Evolutionary conservation across 805 yeast species (phyloP).

Genomic region (Priceomyces castillae): DNA sequence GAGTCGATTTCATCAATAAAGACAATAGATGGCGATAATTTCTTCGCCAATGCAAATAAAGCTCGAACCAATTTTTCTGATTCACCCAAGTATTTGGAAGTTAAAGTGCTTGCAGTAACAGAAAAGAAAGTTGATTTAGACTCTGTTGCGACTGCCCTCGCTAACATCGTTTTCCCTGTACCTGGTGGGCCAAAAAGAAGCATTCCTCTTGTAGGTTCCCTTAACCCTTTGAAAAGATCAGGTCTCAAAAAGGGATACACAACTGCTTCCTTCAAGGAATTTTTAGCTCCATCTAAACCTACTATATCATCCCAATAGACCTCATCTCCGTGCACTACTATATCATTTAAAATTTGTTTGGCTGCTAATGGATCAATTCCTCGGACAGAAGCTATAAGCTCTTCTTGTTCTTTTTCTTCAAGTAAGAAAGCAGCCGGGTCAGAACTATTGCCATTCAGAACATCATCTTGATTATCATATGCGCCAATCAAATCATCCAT

Average conservation of each 20-base stretch:
- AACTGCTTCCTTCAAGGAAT: slow-evolving; percentile 87
- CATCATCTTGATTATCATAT: slow-evolving; percentile 15
- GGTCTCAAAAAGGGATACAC: slow-evolving; percentile 95
- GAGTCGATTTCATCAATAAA: slow-evolving; percentile 97
- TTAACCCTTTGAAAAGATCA: slow-evolving; percentile 81
- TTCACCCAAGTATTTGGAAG: slow-evolving; percentile 88
- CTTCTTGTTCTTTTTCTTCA: slow-evolving; percentile 30
- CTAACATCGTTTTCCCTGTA: slow-evolving; percentile 98
- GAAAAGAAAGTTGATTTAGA: slow-evolving; percentile 90
- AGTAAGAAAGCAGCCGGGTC: slow-evolving; percentile 9
- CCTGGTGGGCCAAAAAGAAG: slow-evolving; percentile 96
- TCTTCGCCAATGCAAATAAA: slow-evolving; percentile 77
- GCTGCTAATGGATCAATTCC: slow-evolving; percentile 84
- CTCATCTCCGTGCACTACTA: slow-evolving; percentile 85
- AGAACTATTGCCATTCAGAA: background rate
- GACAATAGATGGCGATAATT: slow-evolving; percentile 86
- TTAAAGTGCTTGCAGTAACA: slow-evolving; percentile 84
- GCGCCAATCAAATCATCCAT: slow-evolving; percentile 23
- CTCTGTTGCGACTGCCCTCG: slow-evolving; percentile 95
- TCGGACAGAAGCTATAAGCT: slow-evolving; percentile 43
- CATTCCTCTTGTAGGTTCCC: slow-evolving; percentile 98
- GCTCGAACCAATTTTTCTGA: slow-evolving; percentile 92
- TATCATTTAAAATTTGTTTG: slow-evolving; percentile 80
- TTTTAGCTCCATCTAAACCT: slow-evolving; percentile 85
- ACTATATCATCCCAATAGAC: slow-evolving; percentile 95